Percentiles rank a stretch among this genome's conserved stretches.
Evolutionary conservation across 2,329 filamentous ascomycete genomes (phyloP).

Genomic region (Botrytis paeoniae): DNA sequence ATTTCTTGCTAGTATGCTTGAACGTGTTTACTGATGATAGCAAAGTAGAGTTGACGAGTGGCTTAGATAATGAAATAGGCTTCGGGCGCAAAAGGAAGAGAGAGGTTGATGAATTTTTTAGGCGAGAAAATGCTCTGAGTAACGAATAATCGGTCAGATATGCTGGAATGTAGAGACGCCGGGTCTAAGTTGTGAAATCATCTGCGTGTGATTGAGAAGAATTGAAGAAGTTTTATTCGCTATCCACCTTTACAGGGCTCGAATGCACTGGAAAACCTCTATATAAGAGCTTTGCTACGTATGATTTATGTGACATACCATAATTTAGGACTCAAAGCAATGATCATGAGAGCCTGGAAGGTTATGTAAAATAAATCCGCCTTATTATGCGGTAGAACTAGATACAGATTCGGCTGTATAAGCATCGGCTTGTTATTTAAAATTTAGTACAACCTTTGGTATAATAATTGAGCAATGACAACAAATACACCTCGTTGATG

Average conservation of each 20-base stretch:
- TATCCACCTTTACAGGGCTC: accelerated
- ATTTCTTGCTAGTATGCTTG: no score
- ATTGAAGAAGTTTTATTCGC: neutral
- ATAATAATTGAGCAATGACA: accelerated
- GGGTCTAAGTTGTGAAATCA: neutral
- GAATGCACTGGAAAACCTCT: neutral
- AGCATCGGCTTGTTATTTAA: neutral
- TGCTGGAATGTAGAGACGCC: no score
- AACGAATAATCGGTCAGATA: neutral
- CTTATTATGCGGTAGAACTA: neutral
- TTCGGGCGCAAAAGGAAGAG: neutral
- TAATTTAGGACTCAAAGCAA: no score
- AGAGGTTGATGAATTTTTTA: neutral
- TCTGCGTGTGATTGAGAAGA: neutral
- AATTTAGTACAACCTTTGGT: neutral
- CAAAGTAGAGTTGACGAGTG: neutral
- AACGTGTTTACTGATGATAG: no score
- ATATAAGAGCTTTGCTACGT: neutral
- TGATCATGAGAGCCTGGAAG: neutral
- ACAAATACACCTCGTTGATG: neutral
- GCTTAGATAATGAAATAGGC: neutral
- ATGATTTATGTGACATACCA: no score
- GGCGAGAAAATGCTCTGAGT: neutral
- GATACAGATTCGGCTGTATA: neutral
- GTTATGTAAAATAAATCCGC: neutral